Evolutionary conservation across 2,329 filamentous ascomycete genomes (phyloP), one percentile per base, ranked within the genome.

Genomic region (Furcasterigmium sp.): DNA sequence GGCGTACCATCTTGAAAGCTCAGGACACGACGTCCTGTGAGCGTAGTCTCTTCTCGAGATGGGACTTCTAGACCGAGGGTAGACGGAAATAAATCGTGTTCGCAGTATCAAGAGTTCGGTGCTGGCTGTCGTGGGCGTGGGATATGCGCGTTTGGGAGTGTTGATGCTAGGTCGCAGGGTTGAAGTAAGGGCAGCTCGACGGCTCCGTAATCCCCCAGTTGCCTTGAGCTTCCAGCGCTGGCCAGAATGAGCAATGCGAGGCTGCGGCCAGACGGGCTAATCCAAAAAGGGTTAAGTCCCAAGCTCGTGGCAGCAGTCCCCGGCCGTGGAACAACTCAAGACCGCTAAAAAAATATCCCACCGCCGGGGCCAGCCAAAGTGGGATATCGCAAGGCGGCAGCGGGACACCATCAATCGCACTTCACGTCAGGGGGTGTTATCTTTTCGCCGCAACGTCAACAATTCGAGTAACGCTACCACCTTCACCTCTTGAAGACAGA

Each of bases 1-100:
- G 28, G 38, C 65, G 57, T 51, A 72, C 69, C 69, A 72, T 72
- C 56, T 53, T 68, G 62, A 51, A 58, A 54, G 56, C 57, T 58
- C 56, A 58, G 45, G 54, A 51, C 47, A 47, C 42, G 43, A 47
- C 50, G 48, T 50, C 48, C 48, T 51, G 43, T 46, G 21, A 42
- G 43, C 44, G 28, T n/a, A 13, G 38, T 18, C 9, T 37, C 25
- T 21, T 20, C 3, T n/a, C n/a, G 14, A 25, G 19, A 13, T 19
- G 15, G 11, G 15, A 17, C 32, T 35, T 15, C n/a, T 13, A 35
- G 15, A 35, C 18, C 15, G 32, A 17, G 15, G 3, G 29, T 18
- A 17, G 5, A 6, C 32, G 10, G n/a, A 18, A 32, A 19, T 11
- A 17, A 11, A 35, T 35, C 7, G 32, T 35, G 5, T 35, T 35